A percentile compares a stretch with the other conserved stretches of the same genome.
Evolutionary conservation across 176 grass and related monocot genomes (phyloP).

Genomic region (Rhynchospora tenuis): DNA sequence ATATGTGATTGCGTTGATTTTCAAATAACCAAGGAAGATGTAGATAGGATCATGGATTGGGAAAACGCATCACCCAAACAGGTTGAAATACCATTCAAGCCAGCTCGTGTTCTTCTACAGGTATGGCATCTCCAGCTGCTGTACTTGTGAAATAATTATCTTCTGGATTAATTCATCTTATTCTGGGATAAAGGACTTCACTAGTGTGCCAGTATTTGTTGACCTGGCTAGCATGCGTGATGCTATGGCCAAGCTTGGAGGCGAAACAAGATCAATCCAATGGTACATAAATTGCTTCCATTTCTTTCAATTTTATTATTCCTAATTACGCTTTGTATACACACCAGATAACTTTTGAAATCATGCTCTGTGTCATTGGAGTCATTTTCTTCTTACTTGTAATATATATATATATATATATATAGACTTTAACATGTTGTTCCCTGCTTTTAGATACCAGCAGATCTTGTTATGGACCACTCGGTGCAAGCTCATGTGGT

Average conservation of each 20-base stretch:
- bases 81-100: conserved; percentile 44
- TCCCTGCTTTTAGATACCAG: conserved; percentile 23
- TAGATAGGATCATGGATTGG: conserved; percentile 43
- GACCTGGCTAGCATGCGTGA: conserved; percentile 46
- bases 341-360: background rate
- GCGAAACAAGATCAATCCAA: conserved; percentile 42
- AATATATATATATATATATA: background rate
- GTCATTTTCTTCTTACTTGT: background rate
- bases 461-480: conserved; percentile 43
- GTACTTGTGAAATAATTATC: background rate
- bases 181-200: conserved; percentile 32
- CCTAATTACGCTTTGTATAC: background rate
- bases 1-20: conserved; percentile 39
- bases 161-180: background rate
- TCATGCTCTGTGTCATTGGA: background rate
- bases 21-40: conserved; percentile 37
- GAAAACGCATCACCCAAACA: conserved; percentile 30
- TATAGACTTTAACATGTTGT: background rate
- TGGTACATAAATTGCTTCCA: conserved; percentile 9
- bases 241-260: conserved; percentile 38
- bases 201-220: conserved; percentile 40
- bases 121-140: background rate
- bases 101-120: conserved; percentile 46
- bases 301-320: background rate
- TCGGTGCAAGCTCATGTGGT: conserved; percentile 38